Conservation (phyloP, 2,329 filamentous ascomycete species). For the Venturia asperata region DNA sequence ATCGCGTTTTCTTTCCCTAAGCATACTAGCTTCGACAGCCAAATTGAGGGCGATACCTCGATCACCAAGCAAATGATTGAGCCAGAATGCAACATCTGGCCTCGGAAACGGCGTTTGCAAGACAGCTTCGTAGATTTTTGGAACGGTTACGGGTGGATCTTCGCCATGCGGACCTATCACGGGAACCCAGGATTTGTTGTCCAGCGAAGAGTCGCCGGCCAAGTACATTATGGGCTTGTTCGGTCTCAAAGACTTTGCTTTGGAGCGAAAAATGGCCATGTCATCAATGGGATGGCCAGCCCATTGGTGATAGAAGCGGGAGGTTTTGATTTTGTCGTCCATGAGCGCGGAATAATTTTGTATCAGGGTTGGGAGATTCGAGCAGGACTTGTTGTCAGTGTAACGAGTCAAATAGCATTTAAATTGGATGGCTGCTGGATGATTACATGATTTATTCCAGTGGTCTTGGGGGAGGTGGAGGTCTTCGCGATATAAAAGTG, state of each 20-base stretch:
- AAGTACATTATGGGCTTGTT: constrained; percentile 32
- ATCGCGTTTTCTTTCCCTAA: constrained; percentile 27
- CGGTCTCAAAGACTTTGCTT: constrained; percentile 24
- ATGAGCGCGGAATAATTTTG: not conserved
- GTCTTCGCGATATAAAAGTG: not conserved
- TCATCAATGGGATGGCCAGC: constrained; percentile 31
- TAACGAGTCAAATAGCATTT: not conserved
- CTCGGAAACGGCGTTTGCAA: constrained; percentile 26
- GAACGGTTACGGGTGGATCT: constrained; percentile 22
- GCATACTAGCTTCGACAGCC: constrained; percentile 31
- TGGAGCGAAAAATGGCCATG: constrained; percentile 26
- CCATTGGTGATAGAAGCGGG: constrained; percentile 30
- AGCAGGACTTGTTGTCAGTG: not conserved
- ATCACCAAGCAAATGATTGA: constrained; percentile 29
- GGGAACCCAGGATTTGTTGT: constrained; percentile 34
- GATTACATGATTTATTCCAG: not conserved
- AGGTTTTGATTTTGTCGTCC: constrained; percentile 25
- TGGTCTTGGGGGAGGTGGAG: not conserved
- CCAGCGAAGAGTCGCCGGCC: constrained; percentile 34
- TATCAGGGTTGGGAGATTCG: not conserved
- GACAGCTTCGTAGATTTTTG: constrained; percentile 28
- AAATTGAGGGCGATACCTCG: constrained; percentile 32
- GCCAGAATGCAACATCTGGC: constrained; percentile 33
- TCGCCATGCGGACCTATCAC: constrained; percentile 22
- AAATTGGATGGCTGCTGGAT: not conserved